Evolutionary conservation across 2,329 filamentous ascomycete species (phyloP).

Genomic region (Fusarium scirpi): DNA sequence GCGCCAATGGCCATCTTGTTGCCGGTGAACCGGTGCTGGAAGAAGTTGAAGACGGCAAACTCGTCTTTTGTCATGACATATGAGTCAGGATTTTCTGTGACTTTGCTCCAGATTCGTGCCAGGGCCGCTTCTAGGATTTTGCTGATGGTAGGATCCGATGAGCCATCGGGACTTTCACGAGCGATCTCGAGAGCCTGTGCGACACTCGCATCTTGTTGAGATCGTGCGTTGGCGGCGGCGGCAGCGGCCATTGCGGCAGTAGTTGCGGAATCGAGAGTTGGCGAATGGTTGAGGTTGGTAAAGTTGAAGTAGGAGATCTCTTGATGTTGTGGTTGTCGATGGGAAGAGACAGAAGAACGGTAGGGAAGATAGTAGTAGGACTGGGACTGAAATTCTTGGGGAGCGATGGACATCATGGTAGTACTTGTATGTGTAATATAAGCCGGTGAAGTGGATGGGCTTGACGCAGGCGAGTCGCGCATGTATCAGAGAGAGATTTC

Average conservation of each 20-base stretch:
- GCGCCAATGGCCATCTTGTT: conserved; percentile 61
- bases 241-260: conserved; percentile 39
- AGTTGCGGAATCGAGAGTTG: conserved; percentile 24
- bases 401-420: conserved; percentile 49
- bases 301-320: conserved; percentile 40
- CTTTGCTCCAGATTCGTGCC: conserved; percentile 73
- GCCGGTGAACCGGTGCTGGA: conserved; percentile 73
- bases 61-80: conserved; percentile 83
- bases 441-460: conserved; percentile 45
- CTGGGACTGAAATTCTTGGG: conserved; percentile 45
- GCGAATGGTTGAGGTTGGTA: conserved; percentile 31
- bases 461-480: conserved; percentile 48
- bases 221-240: conserved; percentile 30
- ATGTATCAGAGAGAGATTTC: conserved; percentile 48
- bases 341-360: conserved; percentile 32
- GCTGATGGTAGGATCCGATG: conserved; percentile 71
- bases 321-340: conserved; percentile 37
- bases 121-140: conserved; percentile 75
- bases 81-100: conserved; percentile 72
- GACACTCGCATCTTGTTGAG: conserved; percentile 59
- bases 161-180: conserved; percentile 76
- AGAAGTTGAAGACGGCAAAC: conserved; percentile 90
- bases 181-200: conserved; percentile 80
- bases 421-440: conserved; percentile 49
- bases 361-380: conserved; percentile 44